Base-by-base conservation (phyloP, 179 eudicot genomes). In the Vitellaria paradoxa region DNA sequence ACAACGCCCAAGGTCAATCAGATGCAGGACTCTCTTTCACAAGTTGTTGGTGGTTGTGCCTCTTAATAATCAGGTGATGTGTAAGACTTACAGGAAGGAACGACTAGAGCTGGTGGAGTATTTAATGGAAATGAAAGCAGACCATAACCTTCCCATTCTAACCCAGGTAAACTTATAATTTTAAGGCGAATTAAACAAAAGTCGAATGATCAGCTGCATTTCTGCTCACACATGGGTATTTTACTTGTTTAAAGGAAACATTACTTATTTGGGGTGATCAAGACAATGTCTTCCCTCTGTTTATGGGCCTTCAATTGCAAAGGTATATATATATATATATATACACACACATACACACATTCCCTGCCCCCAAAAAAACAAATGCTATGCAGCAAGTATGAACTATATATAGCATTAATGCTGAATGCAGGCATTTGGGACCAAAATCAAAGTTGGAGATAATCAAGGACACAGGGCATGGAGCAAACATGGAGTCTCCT, bases 201-300 rank as follows among this genome's bases (percentile, higher is more conserved):
- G 1, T 30, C 37, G 37, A 30, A 30, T 30, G 1, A 1, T 30
- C 37, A 30, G 37, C 37, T 30, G 2, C 37, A 0, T 12, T 45
- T 11, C 21, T 17, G n/a, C 72, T 69, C 73, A 49, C 64, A 21
- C 8, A n/a, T 17, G 24, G 24, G 7, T 42, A 11, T 56, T 72
- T 53, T 18, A 1, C 0, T 56, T 42, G 37, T 2, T 30, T 78
- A 60, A 77, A 91, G 96, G 89, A 91, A 79, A 81, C 86, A 53
- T 82, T 91, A 75, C 84, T 91, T 14, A 76, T 91, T 67, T 91
- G 93, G 96, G 96, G 96, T 5, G 91, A 89, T 24, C 77, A 89
- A 37, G 96, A 91, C 82, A 83, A 66, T 4, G 61, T 91, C 52
- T 91, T 91, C 83, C 96, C 96, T 5, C 76, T 76, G 20, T 55